Evolutionary conservation across 305 asterid genomes (phyloP), one percentile per base, ranked within the genome.

Genomic region (Ilex paraguariensis): DNA sequence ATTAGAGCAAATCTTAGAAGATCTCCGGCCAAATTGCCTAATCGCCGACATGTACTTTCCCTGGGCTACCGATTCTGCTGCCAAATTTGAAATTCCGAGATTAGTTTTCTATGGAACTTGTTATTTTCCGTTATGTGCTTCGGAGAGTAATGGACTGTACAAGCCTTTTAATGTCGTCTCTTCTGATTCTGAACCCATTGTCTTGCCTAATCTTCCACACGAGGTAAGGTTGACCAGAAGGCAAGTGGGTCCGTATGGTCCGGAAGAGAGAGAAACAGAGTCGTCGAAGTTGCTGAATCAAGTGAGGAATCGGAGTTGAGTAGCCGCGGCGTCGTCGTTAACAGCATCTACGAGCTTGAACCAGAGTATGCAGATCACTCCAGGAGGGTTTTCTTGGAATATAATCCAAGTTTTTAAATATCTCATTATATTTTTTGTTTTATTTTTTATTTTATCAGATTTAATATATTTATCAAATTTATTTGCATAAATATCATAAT

Each of bases 1-100:
- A 0, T 67, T 86, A 6, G 94, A 81, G 52, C 53, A 75, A 15
- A 76, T 85, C 39, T 12, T 85, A 0, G 15, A 52, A 46, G 78
- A 75, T 33, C 54, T 17, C 54, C 57, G 60, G 7, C 86, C 90
- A 0, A 49, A 77, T 55, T 70, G 79, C 57, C 70, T 86, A 3
- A 62, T 83, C n/a, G 77, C 90, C 3, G 88, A 83, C 48, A 44
- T 72, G 72, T 74, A 77, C 57, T 70, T 75, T 21, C 84, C 84
- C 0, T 86, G 90, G 90, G 74, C 88, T 8, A 62, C 66, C 0
- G 83, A 73, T 7, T 44, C 76, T 15, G 88, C 94, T 5, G 76
- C 78, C 16, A 71, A 61, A 45, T 74, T 77, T 44, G 69, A 64
- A 2, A 83, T 86, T 13, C 88, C 94, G 0, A 67, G 90, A 48